A percentile compares a stretch with the other conserved stretches of the same genome.
Evolutionary conservation across 2,329 filamentous ascomycete genomes (phyloP).

Genomic region (Ceratocystis cacaofunesta): DNA sequence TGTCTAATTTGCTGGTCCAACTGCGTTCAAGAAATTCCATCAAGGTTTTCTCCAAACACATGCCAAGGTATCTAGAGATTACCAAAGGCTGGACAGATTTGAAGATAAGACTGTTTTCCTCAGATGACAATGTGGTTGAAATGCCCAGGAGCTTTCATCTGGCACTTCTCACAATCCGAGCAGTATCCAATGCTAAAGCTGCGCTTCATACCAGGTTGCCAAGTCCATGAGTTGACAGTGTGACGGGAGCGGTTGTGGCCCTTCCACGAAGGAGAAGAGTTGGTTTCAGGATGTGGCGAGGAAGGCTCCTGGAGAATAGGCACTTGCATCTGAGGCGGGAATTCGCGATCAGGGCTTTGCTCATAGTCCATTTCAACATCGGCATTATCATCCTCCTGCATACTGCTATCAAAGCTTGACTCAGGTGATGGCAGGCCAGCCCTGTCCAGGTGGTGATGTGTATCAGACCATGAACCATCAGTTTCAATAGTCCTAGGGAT

Average conservation of each 20-base stretch:
- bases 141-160: slow-evolving; percentile 58
- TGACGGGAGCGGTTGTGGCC: slow-evolving; percentile 45
- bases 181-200: slow-evolving; percentile 67
- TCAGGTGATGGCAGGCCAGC: slow-evolving; percentile 22
- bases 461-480: slow-evolving; percentile 35
- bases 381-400: slow-evolving; percentile 19
- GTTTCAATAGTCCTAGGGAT: slow-evolving; percentile 36
- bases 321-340: slow-evolving; percentile 12
- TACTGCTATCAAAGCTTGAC: slow-evolving; percentile 25
- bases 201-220: slow-evolving; percentile 49
- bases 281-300: slow-evolving; percentile 23
- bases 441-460: slow-evolving; percentile 34
- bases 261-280: slow-evolving; percentile 32
- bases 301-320: slow-evolving; percentile 23
- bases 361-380: slow-evolving; percentile 19
- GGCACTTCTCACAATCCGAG: slow-evolving; percentile 65
- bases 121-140: slow-evolving; percentile 66
- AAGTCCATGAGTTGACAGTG: slow-evolving; percentile 45
- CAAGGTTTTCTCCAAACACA: not conserved
- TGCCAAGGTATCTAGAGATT: no score
- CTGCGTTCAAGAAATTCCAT: not conserved
- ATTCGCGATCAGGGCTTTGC: slow-evolving; percentile 13
- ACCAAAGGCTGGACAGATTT: no score
- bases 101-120: slow-evolving; percentile 19
- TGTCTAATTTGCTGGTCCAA: not conserved